Evolutionary conservation across 139 green algal genomes (phyloP), one percentile per base, ranked within the genome.

Genomic region (Chlorella vulgaris): DNA sequence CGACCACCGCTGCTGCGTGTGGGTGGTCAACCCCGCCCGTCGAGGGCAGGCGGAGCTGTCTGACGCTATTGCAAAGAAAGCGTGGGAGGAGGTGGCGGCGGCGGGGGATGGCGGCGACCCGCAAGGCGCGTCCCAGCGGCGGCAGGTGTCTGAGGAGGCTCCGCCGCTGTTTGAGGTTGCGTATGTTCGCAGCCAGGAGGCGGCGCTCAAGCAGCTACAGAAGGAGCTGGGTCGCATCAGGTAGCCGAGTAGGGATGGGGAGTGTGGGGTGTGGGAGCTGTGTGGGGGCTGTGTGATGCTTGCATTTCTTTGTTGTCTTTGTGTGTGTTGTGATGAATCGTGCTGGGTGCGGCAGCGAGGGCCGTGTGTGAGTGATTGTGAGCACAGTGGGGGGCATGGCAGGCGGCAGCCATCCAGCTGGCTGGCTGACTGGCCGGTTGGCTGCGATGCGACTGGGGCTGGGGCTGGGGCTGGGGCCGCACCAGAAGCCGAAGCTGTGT

Each of bases 31-130:
- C 73, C 79, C 84, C 21, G 84, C 73, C 13, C 47, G 73, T 0
- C 47, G 80, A 4, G 81, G 80, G 7, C 76, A 84, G 67, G 22
- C 70, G 29, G 92, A 96, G 69, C 87, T 97, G 24, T 82, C 86
- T 3, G 38, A 66, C 13, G 61, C 33, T 6, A 42, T 80, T 13
- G 55, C 93, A 31, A 85, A 96, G 21, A 84, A 86, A 18, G 51
- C 81, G 22, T 96, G 92, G 90, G 42, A 70, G 13, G 93, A 95
- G 43, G 84, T 81, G 15, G 51, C 85, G 36, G 81, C 60, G 2
- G 81, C 39, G 6, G 33, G 18, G 38, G 43, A 22, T 28, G 51
- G 22, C 60, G 35, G 51, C 36, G 50, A 29, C 33, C 22, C 15
- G 7, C 40, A 7, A 7, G 6, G 19, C 36, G 26, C 7, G 40